These are phyloP conservation scores for Diutina neorugosa DNA, from an alignment of 1,139 yeast species.

Conservation along the genomic window DNA sequence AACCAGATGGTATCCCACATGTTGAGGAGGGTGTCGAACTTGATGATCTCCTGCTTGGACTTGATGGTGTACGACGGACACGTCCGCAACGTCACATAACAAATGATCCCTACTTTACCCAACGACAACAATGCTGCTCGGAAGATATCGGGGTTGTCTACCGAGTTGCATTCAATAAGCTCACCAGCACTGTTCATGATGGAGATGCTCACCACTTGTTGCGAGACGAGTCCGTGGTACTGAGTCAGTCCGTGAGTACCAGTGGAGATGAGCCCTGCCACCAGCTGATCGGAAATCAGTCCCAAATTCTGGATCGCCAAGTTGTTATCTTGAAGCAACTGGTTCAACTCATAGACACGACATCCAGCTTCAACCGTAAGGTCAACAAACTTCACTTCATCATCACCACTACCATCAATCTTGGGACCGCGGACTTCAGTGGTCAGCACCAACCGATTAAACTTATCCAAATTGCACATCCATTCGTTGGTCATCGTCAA, in stretches of 20 bases:
- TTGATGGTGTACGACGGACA: slow-evolving; percentile 76
- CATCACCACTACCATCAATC: slow-evolving; percentile 17
- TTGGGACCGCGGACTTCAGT: slow-evolving; percentile 28
- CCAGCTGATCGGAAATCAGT: slow-evolving; percentile 85
- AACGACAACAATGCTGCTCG: slow-evolving; percentile 77
- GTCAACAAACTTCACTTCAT: slow-evolving; percentile 65
- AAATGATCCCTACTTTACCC: slow-evolving; percentile 87
- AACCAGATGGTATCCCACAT: slow-evolving; percentile 75
- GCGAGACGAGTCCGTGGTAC: slow-evolving; percentile 81
- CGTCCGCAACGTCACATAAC: slow-evolving; percentile 75
- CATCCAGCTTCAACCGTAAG: slow-evolving; percentile 90
- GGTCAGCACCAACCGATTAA: slow-evolving; percentile 40
- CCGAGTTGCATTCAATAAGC: slow-evolving; percentile 55
- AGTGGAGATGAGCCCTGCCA: slow-evolving; percentile 90
- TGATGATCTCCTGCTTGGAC: slow-evolving; percentile 71
- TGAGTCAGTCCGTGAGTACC: slow-evolving; percentile 97
- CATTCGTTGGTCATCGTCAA: slow-evolving; percentile 82
- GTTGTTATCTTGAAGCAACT: slow-evolving; percentile 45
- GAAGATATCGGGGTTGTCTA: slow-evolving; percentile 57
- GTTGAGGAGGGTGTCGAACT: slow-evolving; percentile 56
- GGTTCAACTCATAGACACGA: slow-evolving; percentile 68
- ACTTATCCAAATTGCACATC: slow-evolving; percentile 77
- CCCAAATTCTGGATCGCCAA: slow-evolving; percentile 87
- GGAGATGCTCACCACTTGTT: slow-evolving; percentile 71
- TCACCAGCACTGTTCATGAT: slow-evolving; percentile 68